Percentiles rank a stretch among this genome's conserved stretches.
These are phyloP conservation scores for Chlamydomonas schloesseri DNA, from an alignment of 139 green algal species.

Conservation along the genomic window DNA sequence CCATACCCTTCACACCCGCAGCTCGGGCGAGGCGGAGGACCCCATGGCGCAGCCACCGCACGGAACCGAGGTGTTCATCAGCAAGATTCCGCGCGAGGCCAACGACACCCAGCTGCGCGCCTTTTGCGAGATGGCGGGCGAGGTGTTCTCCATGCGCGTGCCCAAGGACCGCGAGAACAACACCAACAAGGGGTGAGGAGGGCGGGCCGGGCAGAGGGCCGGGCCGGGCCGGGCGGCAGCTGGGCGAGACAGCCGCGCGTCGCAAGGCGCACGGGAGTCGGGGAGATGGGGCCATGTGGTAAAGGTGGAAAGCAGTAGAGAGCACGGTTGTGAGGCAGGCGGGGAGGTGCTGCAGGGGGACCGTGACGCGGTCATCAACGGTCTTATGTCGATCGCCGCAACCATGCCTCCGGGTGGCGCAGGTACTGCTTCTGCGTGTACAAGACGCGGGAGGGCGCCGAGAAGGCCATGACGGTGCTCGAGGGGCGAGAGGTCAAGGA, in stretches of 20 bases:
- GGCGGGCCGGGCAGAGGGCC: too few relatives aligned
- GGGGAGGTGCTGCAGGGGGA: too few relatives aligned
- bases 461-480: slow-evolving; percentile 70
- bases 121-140: slow-evolving; percentile 62
- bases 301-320: too few relatives aligned
- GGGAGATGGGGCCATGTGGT: too few relatives aligned
- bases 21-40: slow-evolving; percentile 36
- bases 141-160: slow-evolving; percentile 63
- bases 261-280: too few relatives aligned
- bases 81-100: slow-evolving; percentile 72
- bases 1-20: background rate
- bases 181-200: slow-evolving; percentile 77
- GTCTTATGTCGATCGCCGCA: too few relatives aligned
- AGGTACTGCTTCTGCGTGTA: slow-evolving; percentile 88
- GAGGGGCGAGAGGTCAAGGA: slow-evolving; percentile 66
- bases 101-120: slow-evolving; percentile 69
- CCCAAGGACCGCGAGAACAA: slow-evolving; percentile 74
- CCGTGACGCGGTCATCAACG: too few relatives aligned
- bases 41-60: slow-evolving; percentile 61
- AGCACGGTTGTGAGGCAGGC: too few relatives aligned
- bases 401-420: too few relatives aligned
- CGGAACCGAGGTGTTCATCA: slow-evolving; percentile 81
- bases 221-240: too few relatives aligned
- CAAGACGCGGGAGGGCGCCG: slow-evolving; percentile 66
- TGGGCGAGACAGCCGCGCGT: too few relatives aligned